These are phyloP conservation scores for Aspergillus fructus DNA, from an alignment of 2,329 filamentous ascomycete species.

Conservation along the genomic window DNA sequence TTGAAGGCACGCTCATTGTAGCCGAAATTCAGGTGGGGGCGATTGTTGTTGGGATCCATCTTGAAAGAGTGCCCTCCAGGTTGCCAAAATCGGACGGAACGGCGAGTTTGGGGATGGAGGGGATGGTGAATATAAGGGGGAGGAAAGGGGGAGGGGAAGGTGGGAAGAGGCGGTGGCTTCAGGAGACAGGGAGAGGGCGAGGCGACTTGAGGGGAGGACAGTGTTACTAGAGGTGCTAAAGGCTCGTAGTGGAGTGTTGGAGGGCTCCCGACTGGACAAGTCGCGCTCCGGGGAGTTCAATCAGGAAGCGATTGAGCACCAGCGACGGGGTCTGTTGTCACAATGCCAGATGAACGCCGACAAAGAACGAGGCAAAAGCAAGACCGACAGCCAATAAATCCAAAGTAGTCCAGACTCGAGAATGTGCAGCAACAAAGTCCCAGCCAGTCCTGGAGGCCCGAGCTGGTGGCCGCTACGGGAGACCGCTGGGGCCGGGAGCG, in stretches of 20 bases:
- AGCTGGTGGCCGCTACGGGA: slow-evolving; percentile 1
- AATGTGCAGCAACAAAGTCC: background rate
- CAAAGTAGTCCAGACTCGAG: slow-evolving; percentile 1
- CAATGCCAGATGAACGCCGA: background rate
- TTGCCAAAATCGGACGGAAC: slow-evolving; percentile 30
- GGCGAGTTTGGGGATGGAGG: slow-evolving; percentile 20
- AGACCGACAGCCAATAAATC: background rate
- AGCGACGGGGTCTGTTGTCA: background rate
- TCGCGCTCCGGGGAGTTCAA: background rate
- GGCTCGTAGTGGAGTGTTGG: slow-evolving; percentile 8
- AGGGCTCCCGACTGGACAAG: slow-evolving; percentile 9
- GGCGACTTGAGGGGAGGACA: slow-evolving; percentile 10
- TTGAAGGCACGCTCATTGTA: slow-evolving; percentile 65
- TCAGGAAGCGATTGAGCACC: slow-evolving; percentile 7
- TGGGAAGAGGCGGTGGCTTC: slow-evolving; percentile 18
- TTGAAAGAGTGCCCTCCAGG: slow-evolving; percentile 45
- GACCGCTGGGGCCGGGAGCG: background rate
- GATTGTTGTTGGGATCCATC: slow-evolving; percentile 56
- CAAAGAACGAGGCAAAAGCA: slow-evolving; percentile 7
- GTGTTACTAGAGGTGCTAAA: background rate
- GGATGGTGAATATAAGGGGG: slow-evolving; percentile 10
- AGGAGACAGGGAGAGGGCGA: slow-evolving; percentile 7
- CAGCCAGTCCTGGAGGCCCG: background rate
- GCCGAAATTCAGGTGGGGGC: slow-evolving; percentile 49
- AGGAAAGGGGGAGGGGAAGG: slow-evolving; percentile 11